These are phyloP conservation scores for Eleusine indica DNA, from an alignment of 176 grass and related monocot species.

Conservation along the genomic window DNA sequence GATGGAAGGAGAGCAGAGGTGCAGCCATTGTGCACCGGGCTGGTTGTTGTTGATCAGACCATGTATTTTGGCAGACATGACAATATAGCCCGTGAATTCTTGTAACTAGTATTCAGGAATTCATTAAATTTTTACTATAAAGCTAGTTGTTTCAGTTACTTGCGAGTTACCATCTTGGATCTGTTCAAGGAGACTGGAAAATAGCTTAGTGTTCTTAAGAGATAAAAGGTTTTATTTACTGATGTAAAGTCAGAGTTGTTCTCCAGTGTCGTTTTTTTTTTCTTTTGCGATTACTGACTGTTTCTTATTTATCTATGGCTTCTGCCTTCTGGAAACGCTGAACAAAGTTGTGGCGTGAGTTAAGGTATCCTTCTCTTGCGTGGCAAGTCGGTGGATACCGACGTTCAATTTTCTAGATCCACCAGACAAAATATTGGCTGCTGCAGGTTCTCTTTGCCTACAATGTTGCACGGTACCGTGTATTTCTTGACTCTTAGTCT, in stretches of 20 bases:
- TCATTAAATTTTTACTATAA: background rate
- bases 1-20: constrained; percentile 8
- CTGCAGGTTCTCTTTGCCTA: background rate
- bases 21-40: constrained; percentile 18
- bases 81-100: constrained; percentile 18
- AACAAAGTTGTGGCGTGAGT: background rate
- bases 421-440: background rate
- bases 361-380: background rate
- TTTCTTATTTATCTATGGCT: background rate
- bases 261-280: background rate
- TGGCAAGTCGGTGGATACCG: background rate
- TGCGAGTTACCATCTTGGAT: background rate
- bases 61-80: constrained; percentile 28
- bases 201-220: background rate
- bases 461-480: background rate
- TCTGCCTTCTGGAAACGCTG: background rate
- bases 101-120: constrained; percentile 28
- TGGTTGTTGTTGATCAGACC: background rate
- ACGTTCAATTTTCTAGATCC: background rate
- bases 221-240: background rate
- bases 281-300: background rate
- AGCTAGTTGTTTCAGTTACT: background rate
- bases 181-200: background rate
- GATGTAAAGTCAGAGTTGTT: background rate
- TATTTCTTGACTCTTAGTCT: background rate